Evolutionary conservation across 345 rosid species (phyloP), one percentile per base, ranked within the genome.

Genomic region (Cardiospermum halicacabum): DNA sequence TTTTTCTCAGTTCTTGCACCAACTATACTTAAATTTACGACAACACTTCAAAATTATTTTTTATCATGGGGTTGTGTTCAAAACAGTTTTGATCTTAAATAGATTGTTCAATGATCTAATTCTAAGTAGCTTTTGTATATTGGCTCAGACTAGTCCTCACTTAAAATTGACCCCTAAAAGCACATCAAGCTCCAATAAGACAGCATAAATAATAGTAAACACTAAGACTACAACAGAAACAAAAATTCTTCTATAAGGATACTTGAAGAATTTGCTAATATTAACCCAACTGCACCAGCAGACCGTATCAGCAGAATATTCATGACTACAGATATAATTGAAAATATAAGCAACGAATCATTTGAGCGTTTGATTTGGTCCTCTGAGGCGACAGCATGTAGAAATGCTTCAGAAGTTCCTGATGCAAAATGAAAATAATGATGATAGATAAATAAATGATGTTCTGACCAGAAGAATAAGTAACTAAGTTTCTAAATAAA

Each of bases 321-420:
- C 53, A 82, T 66, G 18, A 73, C 56, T 6, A 94, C 64, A 74
- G 83, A 86, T 31, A 87, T 70, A 60, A 77, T 47, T 50, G 99
- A 91, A 81, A 91, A 89, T 53, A 81, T 74, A 68, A 91, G 87
- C 81, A 91, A 74, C 25, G 69, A 77, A 72, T 85, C 88, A 74
- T 93, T 93, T 65, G 95, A 88, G 50, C 81, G 89, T 72, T 81
- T 83, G 43, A 94, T 84, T 63, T 94, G 84, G 50, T 70, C 74
- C 79, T 94, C 96, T 55, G 84, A 74, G 60, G 96, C 97, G 69
- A 91, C 89, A 58, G 96, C 96, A 69, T 91, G 97, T 58, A 94
- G 76, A 83, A 94, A 94, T 57, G 96, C 89, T 77, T 94, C 99
- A 16, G 99, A 94, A 60, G 97, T 91, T 66, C 99, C 99, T 94